phyloP scores from a whole-genome alignment of 164 flowering plant species.

The Magnolia sinica region DNA sequence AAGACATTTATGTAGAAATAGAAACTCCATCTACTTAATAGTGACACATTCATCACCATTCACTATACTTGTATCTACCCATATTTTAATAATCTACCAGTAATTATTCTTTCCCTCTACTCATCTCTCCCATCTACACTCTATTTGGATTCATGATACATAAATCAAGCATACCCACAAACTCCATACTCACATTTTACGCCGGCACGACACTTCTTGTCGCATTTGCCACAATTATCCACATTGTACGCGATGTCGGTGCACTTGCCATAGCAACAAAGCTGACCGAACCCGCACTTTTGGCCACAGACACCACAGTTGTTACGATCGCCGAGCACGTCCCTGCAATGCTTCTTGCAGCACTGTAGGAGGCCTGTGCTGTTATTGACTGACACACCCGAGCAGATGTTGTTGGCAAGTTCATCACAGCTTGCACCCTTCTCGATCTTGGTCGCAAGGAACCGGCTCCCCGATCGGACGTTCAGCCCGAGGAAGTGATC shows the following conservation, averaged over 20 bases:
- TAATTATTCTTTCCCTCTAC: slow-evolving; percentile 3
- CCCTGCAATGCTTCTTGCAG: slow-evolving; percentile 64
- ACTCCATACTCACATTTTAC: slow-evolving; percentile 41
- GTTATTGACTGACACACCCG: slow-evolving; percentile 19
- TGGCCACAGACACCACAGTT: slow-evolving; percentile 53
- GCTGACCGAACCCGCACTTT: slow-evolving; percentile 40
- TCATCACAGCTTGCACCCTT: slow-evolving; percentile 21
- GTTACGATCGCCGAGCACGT: slow-evolving; percentile 46
- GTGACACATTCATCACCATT: no score
- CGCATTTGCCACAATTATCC: slow-evolving; percentile 56
- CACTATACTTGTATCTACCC: background rate
- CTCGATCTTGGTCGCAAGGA: slow-evolving; percentile 13
- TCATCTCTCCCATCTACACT: background rate
- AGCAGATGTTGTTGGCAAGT: slow-evolving; percentile 17
- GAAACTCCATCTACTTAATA: background rate
- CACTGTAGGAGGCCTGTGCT: slow-evolving; percentile 37
- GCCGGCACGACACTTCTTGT: slow-evolving; percentile 33
- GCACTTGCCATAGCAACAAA: slow-evolving; percentile 54
- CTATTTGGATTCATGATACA: background rate
- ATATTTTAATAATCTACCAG: background rate
- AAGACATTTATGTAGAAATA: slow-evolving; percentile 3
- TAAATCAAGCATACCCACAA: slow-evolving; percentile 51
- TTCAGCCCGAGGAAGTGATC: background rate
- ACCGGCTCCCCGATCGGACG: background rate
- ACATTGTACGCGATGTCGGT: slow-evolving; percentile 24